phyloP scores from a whole-genome alignment of 1,284 basidiomycete species.

The Ceratobasidium sp. region DNA sequence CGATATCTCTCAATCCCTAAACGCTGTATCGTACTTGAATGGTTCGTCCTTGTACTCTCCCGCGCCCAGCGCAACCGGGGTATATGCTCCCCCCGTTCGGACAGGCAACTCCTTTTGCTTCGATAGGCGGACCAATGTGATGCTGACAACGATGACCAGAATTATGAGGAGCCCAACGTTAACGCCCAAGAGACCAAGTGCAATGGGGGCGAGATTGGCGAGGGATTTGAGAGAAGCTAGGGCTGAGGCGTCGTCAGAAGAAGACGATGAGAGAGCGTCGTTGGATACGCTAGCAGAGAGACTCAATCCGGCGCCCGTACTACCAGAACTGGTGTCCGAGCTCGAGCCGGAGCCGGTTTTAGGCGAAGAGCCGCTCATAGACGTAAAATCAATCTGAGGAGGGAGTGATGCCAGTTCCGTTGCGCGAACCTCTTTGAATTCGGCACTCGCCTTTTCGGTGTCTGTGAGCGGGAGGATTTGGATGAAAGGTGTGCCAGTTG shows the following conservation, averaged over 20 bases:
- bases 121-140: neutral
- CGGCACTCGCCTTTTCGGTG: slow-evolving; percentile 15
- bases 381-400: slow-evolving; percentile 21
- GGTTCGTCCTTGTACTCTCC: too few species aligned
- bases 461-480: slow-evolving; percentile 29
- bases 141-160: neutral
- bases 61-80: too few species aligned
- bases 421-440: slow-evolving; percentile 24
- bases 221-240: slow-evolving; percentile 4
- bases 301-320: neutral
- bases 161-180: slow-evolving; percentile 14
- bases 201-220: slow-evolving; percentile 9
- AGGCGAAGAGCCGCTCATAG: slow-evolving; percentile 29
- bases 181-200: neutral
- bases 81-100: too few species aligned
- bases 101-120: neutral
- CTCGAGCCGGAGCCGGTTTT: neutral
- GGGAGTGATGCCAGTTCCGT: slow-evolving; percentile 8
- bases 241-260: neutral
- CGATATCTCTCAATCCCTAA: too few species aligned
- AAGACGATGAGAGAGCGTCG: neutral
- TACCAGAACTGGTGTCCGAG: neutral
- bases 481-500: slow-evolving; percentile 23
- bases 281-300: neutral
- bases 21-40: too few species aligned